A percentile compares a stretch with the other conserved stretches of the same genome.
Evolutionary conservation across 805 yeast genomes (phyloP).

Genomic region (Babjeviella inositovora): DNA sequence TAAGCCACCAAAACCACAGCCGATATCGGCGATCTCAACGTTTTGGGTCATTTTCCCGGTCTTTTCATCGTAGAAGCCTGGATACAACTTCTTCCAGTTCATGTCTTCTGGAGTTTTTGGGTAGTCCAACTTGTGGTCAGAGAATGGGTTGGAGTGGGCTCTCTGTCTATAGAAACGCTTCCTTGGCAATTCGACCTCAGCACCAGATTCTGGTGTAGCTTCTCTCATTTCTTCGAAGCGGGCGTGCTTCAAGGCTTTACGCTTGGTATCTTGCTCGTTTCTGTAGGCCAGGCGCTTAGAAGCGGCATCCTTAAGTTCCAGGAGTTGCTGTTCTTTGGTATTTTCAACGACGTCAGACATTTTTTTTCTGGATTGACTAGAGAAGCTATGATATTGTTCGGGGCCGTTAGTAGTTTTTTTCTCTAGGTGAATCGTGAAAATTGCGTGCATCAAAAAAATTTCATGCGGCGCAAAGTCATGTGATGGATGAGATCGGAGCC

Average conservation of each 20-base stretch:
- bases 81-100: slow-evolving; percentile 79
- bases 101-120: slow-evolving; percentile 68
- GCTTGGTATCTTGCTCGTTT: slow-evolving; percentile 22
- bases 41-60: slow-evolving; percentile 23
- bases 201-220: slow-evolving; percentile 7
- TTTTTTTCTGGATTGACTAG: too few relatives aligned
- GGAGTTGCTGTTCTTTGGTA: slow-evolving; percentile 1
- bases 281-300: slow-evolving; percentile 33
- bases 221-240: slow-evolving; percentile 14
- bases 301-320: slow-evolving; percentile 10
- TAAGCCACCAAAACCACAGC: slow-evolving; percentile 96
- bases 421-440: too few relatives aligned
- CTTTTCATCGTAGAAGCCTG: slow-evolving; percentile 29
- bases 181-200: slow-evolving; percentile 45
- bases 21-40: slow-evolving; percentile 88
- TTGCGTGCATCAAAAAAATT: too few relatives aligned
- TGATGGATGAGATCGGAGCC: too few relatives aligned
- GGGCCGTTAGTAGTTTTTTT: too few relatives aligned
- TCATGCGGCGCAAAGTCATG: too few relatives aligned
- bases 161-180: slow-evolving; percentile 88
- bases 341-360: too few relatives aligned
- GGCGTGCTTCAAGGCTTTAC: slow-evolving; percentile 27
- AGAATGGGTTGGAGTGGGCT: slow-evolving; percentile 95
- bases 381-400: too few relatives aligned
- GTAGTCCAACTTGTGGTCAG: slow-evolving; percentile 85